Evolutionary conservation across 768 basidiomycete species (phyloP), one percentile per base, ranked within the genome.

Genomic region (Rhodotorula toruloides): DNA sequence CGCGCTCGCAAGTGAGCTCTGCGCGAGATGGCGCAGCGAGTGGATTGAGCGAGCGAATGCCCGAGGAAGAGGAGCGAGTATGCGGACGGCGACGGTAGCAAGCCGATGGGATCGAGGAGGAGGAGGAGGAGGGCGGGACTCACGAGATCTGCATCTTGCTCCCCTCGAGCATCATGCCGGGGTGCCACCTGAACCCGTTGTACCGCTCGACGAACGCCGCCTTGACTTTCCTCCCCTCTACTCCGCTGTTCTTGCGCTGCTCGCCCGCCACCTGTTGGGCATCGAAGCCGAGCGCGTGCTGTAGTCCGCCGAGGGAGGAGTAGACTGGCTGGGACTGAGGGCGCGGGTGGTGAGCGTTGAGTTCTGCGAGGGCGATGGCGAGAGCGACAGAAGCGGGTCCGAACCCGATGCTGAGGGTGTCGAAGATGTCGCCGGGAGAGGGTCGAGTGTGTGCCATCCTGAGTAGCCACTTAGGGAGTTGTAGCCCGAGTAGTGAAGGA

Each of bases 131-230:
- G 42, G 27, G 42, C 43, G 29, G 29, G 46, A 71, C 72, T 40
- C 61, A 79, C 82, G 81, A 83, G 48, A 84, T 83, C 72, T 84
- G 83, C 83, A 83, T 84, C 40, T 77, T 78, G 36, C 80, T 79
- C 34, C 80, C 82, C 43, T 82, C 81, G 12, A 84, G 75, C 52
- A 83, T 79, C 82, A 84, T 83, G 19, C 81, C 82, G 31, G 82
- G 82, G 72, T 84, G 83, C 83, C 83, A 84, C 59, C 77, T 77
- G 72, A 84, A 84, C 59, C 76, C 72, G 2, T 76, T 69, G 43
- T 83, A 79, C 71, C 78, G 81, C 74, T 84, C 83, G 46, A 84
- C 77, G 76, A 83, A 84, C 39, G 53, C 56, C 1, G 63, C 60
- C 44, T 58, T 61, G 55, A 81, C 31, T 72, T 78, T 73, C 73